These are phyloP conservation scores for Globisporangium echinulatum DNA, from an alignment of 352 stramenopile species.

Conservation along the genomic window DNA sequence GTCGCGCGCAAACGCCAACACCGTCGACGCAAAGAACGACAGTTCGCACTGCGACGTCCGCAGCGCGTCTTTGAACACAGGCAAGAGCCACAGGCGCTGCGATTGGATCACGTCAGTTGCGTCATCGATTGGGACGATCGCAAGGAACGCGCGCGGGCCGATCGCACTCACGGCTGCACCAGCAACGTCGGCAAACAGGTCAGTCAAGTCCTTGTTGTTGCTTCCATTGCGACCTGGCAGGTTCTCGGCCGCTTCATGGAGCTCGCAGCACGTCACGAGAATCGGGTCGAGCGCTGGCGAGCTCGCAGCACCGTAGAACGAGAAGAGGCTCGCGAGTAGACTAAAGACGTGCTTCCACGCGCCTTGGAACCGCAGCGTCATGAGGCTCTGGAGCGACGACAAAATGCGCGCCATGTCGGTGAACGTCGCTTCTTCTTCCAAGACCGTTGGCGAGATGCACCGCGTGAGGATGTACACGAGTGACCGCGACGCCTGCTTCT, in stretches of 20 bases:
- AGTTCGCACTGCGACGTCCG: slow-evolving; percentile 49
- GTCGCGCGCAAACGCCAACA: slow-evolving; percentile 66
- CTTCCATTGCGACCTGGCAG: slow-evolving; percentile 39
- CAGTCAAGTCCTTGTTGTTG: slow-evolving; percentile 29
- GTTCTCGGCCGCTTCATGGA: slow-evolving; percentile 74
- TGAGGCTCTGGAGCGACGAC: slow-evolving; percentile 71
- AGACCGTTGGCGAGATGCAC: slow-evolving; percentile 39
- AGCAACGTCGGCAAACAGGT: slow-evolving; percentile 64
- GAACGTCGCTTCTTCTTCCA: slow-evolving; percentile 49
- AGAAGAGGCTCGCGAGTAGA: slow-evolving; percentile 63
- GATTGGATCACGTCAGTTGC: slow-evolving; percentile 64
- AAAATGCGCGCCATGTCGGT: slow-evolving; percentile 64
- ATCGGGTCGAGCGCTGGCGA: slow-evolving; percentile 56
- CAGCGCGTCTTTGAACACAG: slow-evolving; percentile 68
- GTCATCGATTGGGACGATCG: slow-evolving; percentile 71
- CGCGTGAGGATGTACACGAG: slow-evolving; percentile 60
- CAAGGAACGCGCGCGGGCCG: slow-evolving; percentile 58
- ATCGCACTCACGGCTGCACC: slow-evolving; percentile 57
- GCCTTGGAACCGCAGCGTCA: slow-evolving; percentile 76
- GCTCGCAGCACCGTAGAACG: slow-evolving; percentile 57
- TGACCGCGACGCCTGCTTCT: slow-evolving; percentile 57
- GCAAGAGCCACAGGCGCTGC: slow-evolving; percentile 74
- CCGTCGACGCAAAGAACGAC: slow-evolving; percentile 61
- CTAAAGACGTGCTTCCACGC: slow-evolving; percentile 79
- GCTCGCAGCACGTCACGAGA: slow-evolving; percentile 65